Evolutionary conservation across 805 yeast genomes (phyloP).

Genomic region (Torulaspora franciscae): DNA sequence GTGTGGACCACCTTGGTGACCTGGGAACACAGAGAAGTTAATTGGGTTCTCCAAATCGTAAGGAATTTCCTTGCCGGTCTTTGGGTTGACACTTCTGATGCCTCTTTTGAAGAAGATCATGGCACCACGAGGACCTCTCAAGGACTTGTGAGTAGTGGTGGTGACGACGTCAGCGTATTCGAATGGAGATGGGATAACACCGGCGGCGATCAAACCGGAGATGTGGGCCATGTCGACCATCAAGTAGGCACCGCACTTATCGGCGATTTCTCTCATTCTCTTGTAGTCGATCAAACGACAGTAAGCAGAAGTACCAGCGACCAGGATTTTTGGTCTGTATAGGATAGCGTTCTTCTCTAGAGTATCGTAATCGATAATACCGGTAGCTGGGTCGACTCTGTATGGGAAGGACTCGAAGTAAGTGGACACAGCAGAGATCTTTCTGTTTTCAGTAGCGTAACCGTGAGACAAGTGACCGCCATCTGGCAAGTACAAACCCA

Average conservation of each 20-base stretch:
- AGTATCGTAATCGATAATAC: slow-evolving; percentile 92
- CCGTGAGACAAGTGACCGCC: slow-evolving; percentile 99
- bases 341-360: slow-evolving; percentile 85
- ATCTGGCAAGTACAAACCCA: slow-evolving; percentile 98
- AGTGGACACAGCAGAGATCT: slow-evolving; percentile 92
- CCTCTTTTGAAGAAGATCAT: slow-evolving; percentile 99
- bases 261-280: slow-evolving; percentile 95
- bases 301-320: slow-evolving; percentile 98
- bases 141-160: slow-evolving; percentile 96
- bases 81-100: slow-evolving; percentile 74
- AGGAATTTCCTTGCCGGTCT: slow-evolving; percentile 85
- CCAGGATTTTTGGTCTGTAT: slow-evolving; percentile 93
- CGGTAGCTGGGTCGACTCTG: slow-evolving; percentile 87
- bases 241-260: slow-evolving; percentile 93
- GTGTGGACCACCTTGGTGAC: slow-evolving; percentile 99
- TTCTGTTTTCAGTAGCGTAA: slow-evolving; percentile 88
- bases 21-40: slow-evolving; percentile 98
- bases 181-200: slow-evolving; percentile 93
- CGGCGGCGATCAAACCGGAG: slow-evolving; percentile 93
- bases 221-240: slow-evolving; percentile 98
- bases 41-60: slow-evolving; percentile 93
- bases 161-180: slow-evolving; percentile 97
- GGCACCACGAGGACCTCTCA: slow-evolving; percentile 99
- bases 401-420: slow-evolving; percentile 99
- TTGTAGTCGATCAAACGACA: slow-evolving; percentile 94